These are phyloP conservation scores for Solanum hybrid DNA, from an alignment of 305 asterid species.

Conservation along the genomic window DNA sequence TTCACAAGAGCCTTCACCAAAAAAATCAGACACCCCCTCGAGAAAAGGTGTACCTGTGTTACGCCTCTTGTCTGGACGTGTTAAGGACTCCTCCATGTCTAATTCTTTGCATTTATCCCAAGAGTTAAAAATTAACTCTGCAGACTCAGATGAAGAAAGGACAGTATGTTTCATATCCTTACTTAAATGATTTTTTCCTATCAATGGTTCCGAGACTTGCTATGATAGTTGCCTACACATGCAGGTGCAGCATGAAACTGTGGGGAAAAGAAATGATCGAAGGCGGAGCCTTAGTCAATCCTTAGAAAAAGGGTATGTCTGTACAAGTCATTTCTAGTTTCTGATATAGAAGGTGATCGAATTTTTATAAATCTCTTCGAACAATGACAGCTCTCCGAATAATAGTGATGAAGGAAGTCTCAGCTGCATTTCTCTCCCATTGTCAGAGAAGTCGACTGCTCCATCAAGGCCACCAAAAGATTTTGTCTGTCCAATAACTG, in stretches of 20 bases:
- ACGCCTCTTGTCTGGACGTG: slow-evolving; percentile 53
- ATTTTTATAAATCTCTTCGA: slow-evolving; percentile 1
- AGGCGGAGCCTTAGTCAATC: slow-evolving; percentile 27
- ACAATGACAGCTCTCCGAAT: slow-evolving; percentile 29
- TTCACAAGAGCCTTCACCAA: slow-evolving; percentile 36
- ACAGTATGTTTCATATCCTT: slow-evolving; percentile 37
- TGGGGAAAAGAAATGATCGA: slow-evolving; percentile 23
- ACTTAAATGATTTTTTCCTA: background rate
- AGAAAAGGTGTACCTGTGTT: slow-evolving; percentile 36
- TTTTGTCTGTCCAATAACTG: slow-evolving; percentile 80
- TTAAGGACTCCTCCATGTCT: slow-evolving; percentile 26
- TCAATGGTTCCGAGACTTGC: background rate
- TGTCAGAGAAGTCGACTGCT: slow-evolving; percentile 48
- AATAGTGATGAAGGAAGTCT: slow-evolving; percentile 48
- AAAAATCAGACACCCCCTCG: slow-evolving; percentile 24
- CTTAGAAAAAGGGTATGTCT: slow-evolving; percentile 52
- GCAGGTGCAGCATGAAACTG: slow-evolving; percentile 43
- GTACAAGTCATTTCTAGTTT: background rate
- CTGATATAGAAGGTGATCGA: background rate
- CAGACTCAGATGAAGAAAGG: slow-evolving; percentile 43
- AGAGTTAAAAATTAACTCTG: slow-evolving; percentile 44
- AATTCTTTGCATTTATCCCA: slow-evolving; percentile 29
- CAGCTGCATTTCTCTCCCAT: slow-evolving; percentile 46
- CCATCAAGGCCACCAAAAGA: slow-evolving; percentile 86
- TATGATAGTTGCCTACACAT: slow-evolving; percentile 27